Conservation (phyloP, 257 asterid species). For the Rehmannia glutinosa region DNA sequence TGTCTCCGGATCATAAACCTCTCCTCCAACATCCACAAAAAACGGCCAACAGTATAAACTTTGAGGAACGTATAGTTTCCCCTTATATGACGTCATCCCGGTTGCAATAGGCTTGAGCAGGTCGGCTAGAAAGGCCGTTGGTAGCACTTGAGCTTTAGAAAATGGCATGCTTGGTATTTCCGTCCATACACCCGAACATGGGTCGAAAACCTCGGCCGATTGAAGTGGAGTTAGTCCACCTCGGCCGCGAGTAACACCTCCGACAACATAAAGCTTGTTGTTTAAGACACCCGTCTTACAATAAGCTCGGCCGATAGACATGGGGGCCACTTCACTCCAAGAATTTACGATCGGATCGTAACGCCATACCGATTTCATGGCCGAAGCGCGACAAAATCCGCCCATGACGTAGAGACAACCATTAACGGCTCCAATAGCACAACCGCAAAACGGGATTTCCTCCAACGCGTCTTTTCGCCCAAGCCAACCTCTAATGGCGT, state of each 20-base stretch:
- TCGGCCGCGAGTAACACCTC: constrained; percentile 79
- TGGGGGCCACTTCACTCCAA: constrained; percentile 72
- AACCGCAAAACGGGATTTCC: constrained; percentile 72
- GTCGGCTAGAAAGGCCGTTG: constrained; percentile 87
- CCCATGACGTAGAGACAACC: constrained; percentile 86
- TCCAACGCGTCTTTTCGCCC: constrained; percentile 20
- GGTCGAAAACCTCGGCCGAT: constrained; percentile 89
- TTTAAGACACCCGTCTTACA: constrained; percentile 69
- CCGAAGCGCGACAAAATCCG: constrained; percentile 57
- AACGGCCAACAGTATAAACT: constrained; percentile 93
- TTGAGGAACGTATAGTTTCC: constrained; percentile 86
- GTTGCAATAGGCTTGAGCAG: constrained; percentile 92
- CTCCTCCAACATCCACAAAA: constrained; percentile 95
- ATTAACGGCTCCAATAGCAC: constrained; percentile 79
- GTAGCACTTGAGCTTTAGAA: constrained; percentile 76
- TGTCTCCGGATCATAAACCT: constrained; percentile 83
- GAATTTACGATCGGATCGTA: constrained; percentile 64
- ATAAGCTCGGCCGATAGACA: constrained; percentile 79
- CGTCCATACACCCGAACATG: constrained; percentile 62
- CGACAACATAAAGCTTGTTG: constrained; percentile 77
- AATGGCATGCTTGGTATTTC: constrained; percentile 92
- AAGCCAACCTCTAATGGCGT: too few species aligned
- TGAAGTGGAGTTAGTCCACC: constrained; percentile 81
- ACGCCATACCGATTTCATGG: constrained; percentile 62
- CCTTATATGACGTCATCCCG: constrained; percentile 78